A percentile compares a stretch with the other conserved stretches of the same genome.
These are phyloP conservation scores for Stagonosporopsis vannaccii DNA, from an alignment of 2,329 filamentous ascomycete species.

Conservation along the genomic window DNA sequence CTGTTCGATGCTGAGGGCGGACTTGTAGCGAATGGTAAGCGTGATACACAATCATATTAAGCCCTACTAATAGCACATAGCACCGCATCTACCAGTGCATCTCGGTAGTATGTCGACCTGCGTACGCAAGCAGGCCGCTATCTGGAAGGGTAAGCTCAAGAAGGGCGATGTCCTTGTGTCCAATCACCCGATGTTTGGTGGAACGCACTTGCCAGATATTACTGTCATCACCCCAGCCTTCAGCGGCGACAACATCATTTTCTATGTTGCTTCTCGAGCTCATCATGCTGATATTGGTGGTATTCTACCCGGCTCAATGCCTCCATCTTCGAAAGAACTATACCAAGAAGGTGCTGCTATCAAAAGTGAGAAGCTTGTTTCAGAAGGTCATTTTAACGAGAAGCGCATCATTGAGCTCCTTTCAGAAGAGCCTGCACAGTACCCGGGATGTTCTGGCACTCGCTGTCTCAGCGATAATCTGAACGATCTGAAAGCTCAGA, in stretches of 20 bases:
- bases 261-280: conserved; percentile 81
- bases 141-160: conserved; percentile 80
- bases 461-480: conserved; percentile 82
- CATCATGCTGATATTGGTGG: conserved; percentile 88
- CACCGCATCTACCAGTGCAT: conserved; percentile 82
- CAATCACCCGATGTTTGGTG: conserved; percentile 84
- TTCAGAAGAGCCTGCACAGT: conserved; percentile 74
- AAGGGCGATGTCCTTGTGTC: conserved; percentile 83
- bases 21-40: conserved; percentile 72
- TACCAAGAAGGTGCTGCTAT: conserved; percentile 65
- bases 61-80: conserved; percentile 38
- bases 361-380: conserved; percentile 72
- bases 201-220: conserved; percentile 84
- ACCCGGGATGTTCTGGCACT: conserved; percentile 79
- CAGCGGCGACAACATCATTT: conserved; percentile 76
- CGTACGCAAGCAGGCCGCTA: conserved; percentile 77
- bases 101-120: conserved; percentile 87
- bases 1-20: conserved; percentile 79
- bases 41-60: neutral
- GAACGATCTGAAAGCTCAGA: conserved; percentile 85
- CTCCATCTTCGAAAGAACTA: conserved; percentile 71
- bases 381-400: conserved; percentile 80
- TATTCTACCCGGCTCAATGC: conserved; percentile 83
- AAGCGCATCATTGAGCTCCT: conserved; percentile 75
- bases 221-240: conserved; percentile 84